Conservation (phyloP, 2,329 filamentous ascomycete species). For the Ascochyta koolunga region DNA sequence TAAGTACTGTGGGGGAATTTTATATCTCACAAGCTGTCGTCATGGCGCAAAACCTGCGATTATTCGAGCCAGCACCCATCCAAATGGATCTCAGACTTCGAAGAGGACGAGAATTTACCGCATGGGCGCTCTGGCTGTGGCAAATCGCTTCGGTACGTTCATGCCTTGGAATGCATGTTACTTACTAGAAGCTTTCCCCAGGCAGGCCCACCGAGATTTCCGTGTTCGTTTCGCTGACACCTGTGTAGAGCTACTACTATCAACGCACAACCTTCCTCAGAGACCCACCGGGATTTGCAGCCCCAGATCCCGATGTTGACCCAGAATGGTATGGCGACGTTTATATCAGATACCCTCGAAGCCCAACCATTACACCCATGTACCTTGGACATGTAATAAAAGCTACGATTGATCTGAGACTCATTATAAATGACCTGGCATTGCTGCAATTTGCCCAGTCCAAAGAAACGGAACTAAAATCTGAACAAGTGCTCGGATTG, state of each 20-base stretch:
- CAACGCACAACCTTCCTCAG: constrained; percentile 7
- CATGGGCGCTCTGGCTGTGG: constrained; percentile 19
- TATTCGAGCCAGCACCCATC: constrained; percentile 11
- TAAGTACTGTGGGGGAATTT: constrained; percentile 18
- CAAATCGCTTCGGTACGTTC: constrained; percentile 3
- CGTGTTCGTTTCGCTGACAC: neutral
- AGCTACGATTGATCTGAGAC: constrained; percentile 10
- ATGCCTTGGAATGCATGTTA: neutral
- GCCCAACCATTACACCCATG: constrained; percentile 1
- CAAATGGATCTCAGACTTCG: neutral
- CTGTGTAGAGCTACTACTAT: constrained; percentile 14
- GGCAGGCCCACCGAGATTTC: neutral
- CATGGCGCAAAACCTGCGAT: constrained; percentile 21
- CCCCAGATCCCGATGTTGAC: constrained; percentile 17
- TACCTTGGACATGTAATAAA: constrained; percentile 14
- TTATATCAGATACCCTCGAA: constrained; percentile 8
- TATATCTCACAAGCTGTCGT: constrained; percentile 18
- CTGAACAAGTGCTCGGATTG: neutral
- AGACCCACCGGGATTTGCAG: constrained; percentile 11
- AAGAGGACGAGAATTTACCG: constrained; percentile 13
- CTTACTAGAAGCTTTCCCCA: neutral
- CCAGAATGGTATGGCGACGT: constrained; percentile 27
- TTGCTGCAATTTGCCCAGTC: neutral
- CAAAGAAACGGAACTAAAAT: neutral
- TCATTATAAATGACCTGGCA: constrained; percentile 5